These are phyloP conservation scores for Schizonepeta tenuifolia DNA, from an alignment of 257 asterid species.

Conservation along the genomic window DNA sequence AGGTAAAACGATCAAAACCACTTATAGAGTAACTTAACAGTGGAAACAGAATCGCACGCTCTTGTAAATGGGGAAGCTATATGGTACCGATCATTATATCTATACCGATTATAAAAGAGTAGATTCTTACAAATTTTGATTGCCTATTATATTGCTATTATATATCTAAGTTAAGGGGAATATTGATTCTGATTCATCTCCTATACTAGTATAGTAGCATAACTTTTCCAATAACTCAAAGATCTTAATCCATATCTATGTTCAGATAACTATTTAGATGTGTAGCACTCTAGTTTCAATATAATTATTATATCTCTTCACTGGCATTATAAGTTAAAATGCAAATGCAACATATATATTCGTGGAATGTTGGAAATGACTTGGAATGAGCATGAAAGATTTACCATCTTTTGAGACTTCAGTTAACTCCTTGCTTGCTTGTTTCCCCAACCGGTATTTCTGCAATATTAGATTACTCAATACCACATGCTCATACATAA, in stretches of 20 bases:
- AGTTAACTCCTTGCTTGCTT: conserved; percentile 66
- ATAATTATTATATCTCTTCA: background rate
- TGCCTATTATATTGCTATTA: too few species aligned
- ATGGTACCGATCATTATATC: too few species aligned
- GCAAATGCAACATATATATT: background rate
- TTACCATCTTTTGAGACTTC: conserved; percentile 91
- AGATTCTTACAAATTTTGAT: too few species aligned
- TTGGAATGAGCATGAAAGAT: background rate
- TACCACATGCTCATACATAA: conserved; percentile 3
- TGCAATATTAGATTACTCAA: conserved; percentile 40
- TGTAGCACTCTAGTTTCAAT: background rate
- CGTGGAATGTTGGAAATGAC: conserved; percentile 2
- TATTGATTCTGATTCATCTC: background rate
- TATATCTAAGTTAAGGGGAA: too few species aligned
- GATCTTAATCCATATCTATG: background rate
- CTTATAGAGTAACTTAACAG: too few species aligned
- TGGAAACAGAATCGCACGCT: too few species aligned
- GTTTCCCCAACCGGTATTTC: conserved; percentile 92
- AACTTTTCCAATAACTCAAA: background rate
- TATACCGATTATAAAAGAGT: too few species aligned
- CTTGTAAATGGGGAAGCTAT: too few species aligned
- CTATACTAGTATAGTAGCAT: too few species aligned
- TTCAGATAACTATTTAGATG: background rate
- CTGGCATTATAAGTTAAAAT: conserved; percentile 1
- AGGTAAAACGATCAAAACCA: too few species aligned